phyloP scores from a whole-genome alignment of 345 rosid genomes.

The Eucalyptus cloeziana region DNA sequence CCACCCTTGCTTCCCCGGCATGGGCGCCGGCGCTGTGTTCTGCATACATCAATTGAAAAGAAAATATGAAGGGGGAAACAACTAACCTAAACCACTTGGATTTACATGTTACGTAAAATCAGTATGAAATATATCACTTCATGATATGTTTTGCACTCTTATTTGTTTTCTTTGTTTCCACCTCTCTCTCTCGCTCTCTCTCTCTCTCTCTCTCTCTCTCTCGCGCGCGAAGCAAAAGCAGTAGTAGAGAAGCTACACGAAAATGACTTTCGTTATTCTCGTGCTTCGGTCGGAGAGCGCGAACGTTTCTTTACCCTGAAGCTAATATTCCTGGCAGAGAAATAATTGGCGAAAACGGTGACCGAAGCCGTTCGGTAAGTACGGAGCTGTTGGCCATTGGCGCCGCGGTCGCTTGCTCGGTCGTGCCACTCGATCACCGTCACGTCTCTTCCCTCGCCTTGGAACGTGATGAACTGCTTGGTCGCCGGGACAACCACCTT shows the following conservation, averaged over 20 bases:
- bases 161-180: background rate
- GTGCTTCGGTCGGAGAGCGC: background rate
- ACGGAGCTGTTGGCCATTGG: conserved; percentile 77
- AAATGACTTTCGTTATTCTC: background rate
- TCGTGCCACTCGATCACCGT: conserved; percentile 97
- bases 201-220: background rate
- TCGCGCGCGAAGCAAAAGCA: background rate
- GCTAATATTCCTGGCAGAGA: conserved; percentile 87
- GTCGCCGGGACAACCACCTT: conserved; percentile 81
- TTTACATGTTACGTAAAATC: background rate
- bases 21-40: conserved; percentile 95
- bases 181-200: background rate
- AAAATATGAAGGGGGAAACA: background rate
- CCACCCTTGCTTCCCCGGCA: conserved; percentile 93
- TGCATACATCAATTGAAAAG: background rate
- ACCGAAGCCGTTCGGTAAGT: conserved; percentile 96
- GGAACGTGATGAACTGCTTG: conserved; percentile 78
- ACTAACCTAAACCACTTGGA: background rate
- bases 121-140: background rate
- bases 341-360: conserved; percentile 64
- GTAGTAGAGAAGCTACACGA: background rate
- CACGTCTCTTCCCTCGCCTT: conserved; percentile 76
- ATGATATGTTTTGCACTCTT: background rate
- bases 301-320: conserved; percentile 40
- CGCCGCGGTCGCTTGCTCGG: conserved; percentile 78